These are phyloP conservation scores for Heliamphora exappendiculata DNA, from an alignment of 148 eudicot species.

Conservation along the genomic window DNA sequence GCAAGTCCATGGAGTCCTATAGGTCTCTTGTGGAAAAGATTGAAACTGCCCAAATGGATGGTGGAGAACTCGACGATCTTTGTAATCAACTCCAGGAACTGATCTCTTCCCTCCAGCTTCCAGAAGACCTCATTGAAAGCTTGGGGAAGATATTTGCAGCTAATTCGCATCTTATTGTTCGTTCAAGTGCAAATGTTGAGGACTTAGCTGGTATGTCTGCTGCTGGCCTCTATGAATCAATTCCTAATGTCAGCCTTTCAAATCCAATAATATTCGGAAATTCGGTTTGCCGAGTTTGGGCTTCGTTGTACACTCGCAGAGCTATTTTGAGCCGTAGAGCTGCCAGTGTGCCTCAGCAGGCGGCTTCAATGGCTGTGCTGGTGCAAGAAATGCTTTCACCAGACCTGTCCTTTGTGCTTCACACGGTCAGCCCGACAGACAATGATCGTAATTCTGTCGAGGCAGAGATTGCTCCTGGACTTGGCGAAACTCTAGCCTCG, in stretches of 20 bases:
- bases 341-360: constrained; percentile 59
- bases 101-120: constrained; percentile 47
- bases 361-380: constrained; percentile 74
- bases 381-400: constrained; percentile 93
- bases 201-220: constrained; percentile 98
- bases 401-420: constrained; percentile 77
- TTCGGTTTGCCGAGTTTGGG: constrained; percentile 76
- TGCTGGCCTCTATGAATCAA: constrained; percentile 90
- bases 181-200: constrained; percentile 96
- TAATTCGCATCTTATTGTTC: constrained; percentile 58
- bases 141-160: constrained; percentile 42
- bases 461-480: constrained; percentile 88
- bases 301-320: constrained; percentile 84
- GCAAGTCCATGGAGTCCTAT: constrained; percentile 43
- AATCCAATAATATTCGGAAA: constrained; percentile 56
- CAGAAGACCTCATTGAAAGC: constrained; percentile 35
- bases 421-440: constrained; percentile 79
- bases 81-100: constrained; percentile 60
- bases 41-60: constrained; percentile 66
- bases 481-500: constrained; percentile 87
- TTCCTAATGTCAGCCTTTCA: constrained; percentile 84
- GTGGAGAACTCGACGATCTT: constrained; percentile 60
- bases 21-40: constrained; percentile 44
- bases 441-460: constrained; percentile 51
- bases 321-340: constrained; percentile 87